Conservation (phyloP, 2,329 filamentous ascomycete genomes). For the Fusarium siculi region DNA sequence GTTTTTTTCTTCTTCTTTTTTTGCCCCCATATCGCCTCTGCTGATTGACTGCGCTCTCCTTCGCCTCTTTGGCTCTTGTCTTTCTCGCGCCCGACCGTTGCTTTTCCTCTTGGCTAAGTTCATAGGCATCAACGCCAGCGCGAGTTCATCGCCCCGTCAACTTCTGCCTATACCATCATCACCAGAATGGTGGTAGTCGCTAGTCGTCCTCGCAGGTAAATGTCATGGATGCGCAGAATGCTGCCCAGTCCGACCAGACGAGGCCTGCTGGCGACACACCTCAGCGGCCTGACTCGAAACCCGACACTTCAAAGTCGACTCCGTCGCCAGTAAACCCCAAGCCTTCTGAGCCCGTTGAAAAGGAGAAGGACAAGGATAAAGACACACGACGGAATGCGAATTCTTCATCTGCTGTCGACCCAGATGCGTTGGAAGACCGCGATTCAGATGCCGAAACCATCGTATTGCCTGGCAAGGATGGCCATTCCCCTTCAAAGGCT, state of each 20-base stretch:
- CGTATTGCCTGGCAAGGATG: conserved; percentile 73
- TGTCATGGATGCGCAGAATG: conserved; percentile 77
- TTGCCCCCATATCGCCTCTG: conserved; percentile 1
- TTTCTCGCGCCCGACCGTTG: conserved; percentile 26
- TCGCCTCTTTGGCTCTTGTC: conserved; percentile 25
- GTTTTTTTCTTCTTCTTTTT: conserved; percentile 9
- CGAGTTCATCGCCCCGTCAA: conserved; percentile 44
- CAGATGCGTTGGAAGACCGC: conserved; percentile 61
- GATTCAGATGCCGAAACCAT: conserved; percentile 80
- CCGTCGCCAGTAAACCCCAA: conserved; percentile 42
- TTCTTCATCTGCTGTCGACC: conserved; percentile 38
- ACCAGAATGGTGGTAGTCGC: conserved; percentile 70
- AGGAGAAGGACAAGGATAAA: conserved; percentile 42
- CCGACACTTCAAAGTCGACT: conserved; percentile 37
- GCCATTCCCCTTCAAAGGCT: conserved; percentile 70
- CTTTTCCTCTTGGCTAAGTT: conserved; percentile 21
- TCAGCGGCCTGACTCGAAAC: conserved; percentile 51
- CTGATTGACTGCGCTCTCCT: conserved; percentile 15
- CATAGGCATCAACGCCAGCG: conserved; percentile 32
- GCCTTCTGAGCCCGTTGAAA: conserved; percentile 29
- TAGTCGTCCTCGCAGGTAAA: conserved; percentile 64
- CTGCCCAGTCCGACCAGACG: conserved; percentile 70
- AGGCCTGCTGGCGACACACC: conserved; percentile 66
- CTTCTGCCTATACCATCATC: conserved; percentile 38
- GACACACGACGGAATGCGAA: conserved; percentile 50